These are phyloP conservation scores for Nigrospora sphaerica DNA, from an alignment of 2,329 filamentous ascomycete species.

Conservation along the genomic window DNA sequence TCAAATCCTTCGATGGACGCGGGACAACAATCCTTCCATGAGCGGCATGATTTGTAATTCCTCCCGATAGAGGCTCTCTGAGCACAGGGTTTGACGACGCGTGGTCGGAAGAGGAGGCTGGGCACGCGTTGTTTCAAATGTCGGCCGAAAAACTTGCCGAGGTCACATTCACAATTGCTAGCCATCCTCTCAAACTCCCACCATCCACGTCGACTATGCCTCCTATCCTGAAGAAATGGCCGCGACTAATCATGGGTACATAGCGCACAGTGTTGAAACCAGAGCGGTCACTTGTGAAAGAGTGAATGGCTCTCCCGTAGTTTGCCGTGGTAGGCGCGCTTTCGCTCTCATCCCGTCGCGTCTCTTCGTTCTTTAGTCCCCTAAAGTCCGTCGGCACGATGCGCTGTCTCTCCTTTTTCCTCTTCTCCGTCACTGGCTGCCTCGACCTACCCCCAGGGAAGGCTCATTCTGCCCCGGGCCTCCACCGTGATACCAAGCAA, in stretches of 20 bases:
- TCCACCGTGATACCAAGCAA: slow-evolving; percentile 29
- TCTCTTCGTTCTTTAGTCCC: not conserved
- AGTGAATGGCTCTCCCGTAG: not conserved
- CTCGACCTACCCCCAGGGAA: not conserved
- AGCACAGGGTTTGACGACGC: too few relatives aligned
- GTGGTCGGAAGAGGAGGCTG: too few relatives aligned
- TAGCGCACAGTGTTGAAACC: not conserved
- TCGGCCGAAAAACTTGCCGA: too few relatives aligned
- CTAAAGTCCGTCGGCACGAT: not conserved
- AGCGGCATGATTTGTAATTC: too few relatives aligned
- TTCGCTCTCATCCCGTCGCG: not conserved
- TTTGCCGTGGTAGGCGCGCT: not conserved
- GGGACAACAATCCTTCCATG: too few relatives aligned
- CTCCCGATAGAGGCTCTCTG: too few relatives aligned
- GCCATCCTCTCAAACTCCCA: not conserved
- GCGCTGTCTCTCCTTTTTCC: not conserved
- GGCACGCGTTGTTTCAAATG: too few relatives aligned
- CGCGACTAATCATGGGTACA: too few relatives aligned
- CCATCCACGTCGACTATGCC: not conserved
- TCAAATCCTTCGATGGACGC: too few relatives aligned
- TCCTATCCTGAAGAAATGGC: too few relatives aligned
- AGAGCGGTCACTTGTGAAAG: not conserved
- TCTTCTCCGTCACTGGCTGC: not conserved
- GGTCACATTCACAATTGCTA: too few relatives aligned
- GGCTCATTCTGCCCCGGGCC: not conserved